Evolutionary conservation across 2,329 filamentous ascomycete species (phyloP).

Genomic region (Fusarium odoratissimum): DNA sequence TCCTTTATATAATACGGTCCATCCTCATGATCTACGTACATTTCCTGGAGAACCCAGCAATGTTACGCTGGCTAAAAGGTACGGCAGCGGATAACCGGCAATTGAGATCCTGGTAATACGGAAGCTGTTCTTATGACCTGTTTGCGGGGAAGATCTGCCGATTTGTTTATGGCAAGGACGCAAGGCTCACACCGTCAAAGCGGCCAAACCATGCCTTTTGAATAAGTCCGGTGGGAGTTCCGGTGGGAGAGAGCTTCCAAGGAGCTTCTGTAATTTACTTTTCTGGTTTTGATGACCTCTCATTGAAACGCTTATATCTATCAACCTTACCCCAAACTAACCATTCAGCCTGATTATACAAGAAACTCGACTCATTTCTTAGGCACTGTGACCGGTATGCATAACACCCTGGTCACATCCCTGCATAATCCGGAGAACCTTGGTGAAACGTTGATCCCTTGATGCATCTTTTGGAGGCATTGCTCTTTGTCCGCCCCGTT

Average conservation of each 20-base stretch:
- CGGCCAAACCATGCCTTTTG: no score
- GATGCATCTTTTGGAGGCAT: background rate
- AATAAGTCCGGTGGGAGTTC: background rate
- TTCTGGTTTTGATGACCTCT: no score
- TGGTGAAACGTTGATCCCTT: background rate
- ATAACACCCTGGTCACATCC: background rate
- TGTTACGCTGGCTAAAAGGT: no score
- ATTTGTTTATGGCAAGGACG: no score
- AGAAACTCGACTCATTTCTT: background rate
- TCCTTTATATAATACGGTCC: background rate
- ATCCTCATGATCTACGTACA: background rate
- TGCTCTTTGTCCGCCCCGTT: background rate
- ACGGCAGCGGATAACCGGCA: background rate
- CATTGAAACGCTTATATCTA: background rate
- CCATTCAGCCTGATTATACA: background rate
- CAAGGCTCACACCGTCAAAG: background rate
- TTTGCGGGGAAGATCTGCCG: background rate
- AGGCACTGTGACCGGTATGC: background rate
- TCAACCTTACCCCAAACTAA: background rate
- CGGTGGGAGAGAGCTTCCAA: background rate
- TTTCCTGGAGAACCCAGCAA: background rate
- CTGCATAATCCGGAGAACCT: background rate
- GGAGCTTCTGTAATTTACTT: no score
- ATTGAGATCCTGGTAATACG: background rate
- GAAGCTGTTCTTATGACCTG: background rate